A percentile compares a stretch with the other conserved stretches of the same genome.
Evolutionary conservation across 2,329 filamentous ascomycete species (phyloP).

Genomic region (Sordariomycetes sp.): DNA sequence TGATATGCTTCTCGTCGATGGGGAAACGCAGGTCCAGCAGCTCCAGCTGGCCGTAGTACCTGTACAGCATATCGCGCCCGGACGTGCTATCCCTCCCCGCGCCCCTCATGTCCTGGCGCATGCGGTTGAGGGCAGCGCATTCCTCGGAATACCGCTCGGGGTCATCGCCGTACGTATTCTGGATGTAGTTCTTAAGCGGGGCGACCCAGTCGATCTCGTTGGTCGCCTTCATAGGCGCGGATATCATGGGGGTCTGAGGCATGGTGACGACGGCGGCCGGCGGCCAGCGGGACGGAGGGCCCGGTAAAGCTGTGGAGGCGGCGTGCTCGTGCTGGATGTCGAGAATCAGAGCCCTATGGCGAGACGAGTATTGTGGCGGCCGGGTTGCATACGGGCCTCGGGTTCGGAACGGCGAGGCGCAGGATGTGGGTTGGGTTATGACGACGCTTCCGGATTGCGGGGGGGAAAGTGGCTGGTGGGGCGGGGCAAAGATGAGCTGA

Average conservation of each 20-base stretch:
- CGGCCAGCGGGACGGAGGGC: not conserved
- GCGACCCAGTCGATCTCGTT: slow-evolving; percentile 98
- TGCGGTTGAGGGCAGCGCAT: slow-evolving; percentile 82
- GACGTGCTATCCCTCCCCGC: slow-evolving; percentile 94
- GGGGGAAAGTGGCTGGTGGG: not conserved
- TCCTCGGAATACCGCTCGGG: slow-evolving; percentile 93
- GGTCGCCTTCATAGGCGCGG: slow-evolving; percentile 80
- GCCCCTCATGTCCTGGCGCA: slow-evolving; percentile 96
- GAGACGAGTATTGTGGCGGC: not conserved
- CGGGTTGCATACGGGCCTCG: slow-evolving; percentile 6
- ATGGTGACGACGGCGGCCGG: slow-evolving; percentile 24
- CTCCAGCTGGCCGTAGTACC: slow-evolving; percentile 96
- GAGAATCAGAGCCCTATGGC: slow-evolving; percentile 1
- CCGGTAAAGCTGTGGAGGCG: not conserved
- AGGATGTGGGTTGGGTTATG: not conserved
- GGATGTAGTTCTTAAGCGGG: slow-evolving; percentile 86
- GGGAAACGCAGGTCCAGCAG: slow-evolving; percentile 89
- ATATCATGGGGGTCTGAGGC: slow-evolving; percentile 90
- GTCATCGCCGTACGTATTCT: slow-evolving; percentile 88
- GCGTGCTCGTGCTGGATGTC: not conserved
- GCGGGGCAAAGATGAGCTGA: not conserved
- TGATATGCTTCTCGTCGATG: slow-evolving; percentile 97
- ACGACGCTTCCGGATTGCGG: not conserved
- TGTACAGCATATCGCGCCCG: slow-evolving; percentile 83
- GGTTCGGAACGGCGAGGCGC: slow-evolving; percentile 3